Percentiles rank a stretch among this genome's conserved stretches.
Evolutionary conservation across 1,139 yeast species (phyloP).

Genomic region (Meyerozyma carpophila): DNA sequence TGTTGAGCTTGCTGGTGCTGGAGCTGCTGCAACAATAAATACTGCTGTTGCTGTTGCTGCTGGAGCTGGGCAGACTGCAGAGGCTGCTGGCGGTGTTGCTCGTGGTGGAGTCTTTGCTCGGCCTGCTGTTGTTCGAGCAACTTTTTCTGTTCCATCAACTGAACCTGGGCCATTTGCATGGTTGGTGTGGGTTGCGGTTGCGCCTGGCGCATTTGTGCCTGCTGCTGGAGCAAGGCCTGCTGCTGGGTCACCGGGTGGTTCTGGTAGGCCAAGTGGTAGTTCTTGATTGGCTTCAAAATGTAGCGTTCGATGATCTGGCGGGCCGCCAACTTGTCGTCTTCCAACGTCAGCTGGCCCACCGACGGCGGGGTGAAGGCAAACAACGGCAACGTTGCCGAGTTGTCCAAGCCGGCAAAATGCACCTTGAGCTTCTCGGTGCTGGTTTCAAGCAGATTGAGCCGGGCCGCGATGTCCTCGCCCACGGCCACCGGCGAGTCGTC

Average conservation of each 20-base stretch:
- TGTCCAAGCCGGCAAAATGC: slow-evolving; percentile 22
- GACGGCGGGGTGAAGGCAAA: slow-evolving; percentile 30
- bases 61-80: slow-evolving; percentile 9
- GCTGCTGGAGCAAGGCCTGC: slow-evolving; percentile 23
- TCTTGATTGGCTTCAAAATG: slow-evolving; percentile 39
- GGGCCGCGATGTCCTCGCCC: slow-evolving; percentile 31
- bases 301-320: slow-evolving; percentile 40
- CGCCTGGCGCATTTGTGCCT: slow-evolving; percentile 6
- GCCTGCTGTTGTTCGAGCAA: slow-evolving; percentile 16
- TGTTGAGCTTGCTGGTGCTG: slow-evolving; percentile 11
- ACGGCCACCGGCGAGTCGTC: slow-evolving; percentile 30
- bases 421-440: slow-evolving; percentile 29
- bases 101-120: slow-evolving; percentile 5
- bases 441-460: slow-evolving; percentile 27
- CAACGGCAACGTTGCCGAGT: slow-evolving; percentile 27
- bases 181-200: slow-evolving; percentile 8
- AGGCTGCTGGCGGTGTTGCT: slow-evolving; percentile 8
- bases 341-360: slow-evolving; percentile 18
- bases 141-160: slow-evolving; percentile 21
- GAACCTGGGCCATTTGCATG: slow-evolving; percentile 1
- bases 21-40: slow-evolving; percentile 11
- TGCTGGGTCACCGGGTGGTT: slow-evolving; percentile 43
- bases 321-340: slow-evolving; percentile 34
- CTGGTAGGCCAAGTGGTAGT: slow-evolving; percentile 44
- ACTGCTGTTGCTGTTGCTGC: slow-evolving; percentile 10